A percentile compares a stretch with the other conserved stretches of the same genome.
These are phyloP conservation scores for Daedaleopsis nitida DNA, from an alignment of 768 basidiomycete genomes.

Conservation along the genomic window DNA sequence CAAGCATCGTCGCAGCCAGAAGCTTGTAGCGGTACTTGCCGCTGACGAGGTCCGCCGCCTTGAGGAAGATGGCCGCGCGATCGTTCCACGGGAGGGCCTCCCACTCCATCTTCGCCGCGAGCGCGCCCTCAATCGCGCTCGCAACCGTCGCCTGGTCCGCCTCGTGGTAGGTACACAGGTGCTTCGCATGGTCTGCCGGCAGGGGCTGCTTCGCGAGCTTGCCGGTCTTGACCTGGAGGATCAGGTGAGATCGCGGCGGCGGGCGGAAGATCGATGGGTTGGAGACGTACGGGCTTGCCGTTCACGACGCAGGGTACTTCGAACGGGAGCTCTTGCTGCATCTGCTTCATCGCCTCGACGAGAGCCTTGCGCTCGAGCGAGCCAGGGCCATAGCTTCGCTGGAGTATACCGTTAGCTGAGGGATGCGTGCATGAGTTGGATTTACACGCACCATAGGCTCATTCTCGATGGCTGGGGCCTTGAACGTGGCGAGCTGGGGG, in stretches of 20 bases:
- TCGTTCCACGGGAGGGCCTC: constrained; percentile 96
- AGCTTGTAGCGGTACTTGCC: constrained; percentile 96
- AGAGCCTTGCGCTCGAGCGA: constrained; percentile 77
- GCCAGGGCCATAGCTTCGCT: constrained; percentile 80
- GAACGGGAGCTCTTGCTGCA: constrained; percentile 84
- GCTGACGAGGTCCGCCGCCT: constrained; percentile 93
- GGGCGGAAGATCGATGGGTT: neutral
- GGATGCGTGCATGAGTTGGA: neutral
- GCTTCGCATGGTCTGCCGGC: constrained; percentile 81
- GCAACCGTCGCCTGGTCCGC: constrained; percentile 77
- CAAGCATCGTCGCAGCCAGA: constrained; percentile 95
- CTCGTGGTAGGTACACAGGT: constrained; percentile 87
- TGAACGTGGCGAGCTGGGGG: constrained; percentile 84
- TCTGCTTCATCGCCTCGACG: constrained; percentile 70
- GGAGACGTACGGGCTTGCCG: constrained; percentile 67
- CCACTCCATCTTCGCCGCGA: constrained; percentile 87
- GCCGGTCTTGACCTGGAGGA: constrained; percentile 73
- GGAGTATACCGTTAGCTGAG: neutral
- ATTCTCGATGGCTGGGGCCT: constrained; percentile 84
- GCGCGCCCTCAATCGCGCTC: constrained; percentile 83
- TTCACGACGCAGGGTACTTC: constrained; percentile 94
- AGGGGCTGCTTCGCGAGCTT: constrained; percentile 77
- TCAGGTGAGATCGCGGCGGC: neutral
- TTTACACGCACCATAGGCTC: constrained; percentile 79
- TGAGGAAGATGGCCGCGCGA: constrained; percentile 96